Base-by-base conservation (phyloP, 2,329 filamentous ascomycete species). In the Ilyonectria robusta region DNA sequence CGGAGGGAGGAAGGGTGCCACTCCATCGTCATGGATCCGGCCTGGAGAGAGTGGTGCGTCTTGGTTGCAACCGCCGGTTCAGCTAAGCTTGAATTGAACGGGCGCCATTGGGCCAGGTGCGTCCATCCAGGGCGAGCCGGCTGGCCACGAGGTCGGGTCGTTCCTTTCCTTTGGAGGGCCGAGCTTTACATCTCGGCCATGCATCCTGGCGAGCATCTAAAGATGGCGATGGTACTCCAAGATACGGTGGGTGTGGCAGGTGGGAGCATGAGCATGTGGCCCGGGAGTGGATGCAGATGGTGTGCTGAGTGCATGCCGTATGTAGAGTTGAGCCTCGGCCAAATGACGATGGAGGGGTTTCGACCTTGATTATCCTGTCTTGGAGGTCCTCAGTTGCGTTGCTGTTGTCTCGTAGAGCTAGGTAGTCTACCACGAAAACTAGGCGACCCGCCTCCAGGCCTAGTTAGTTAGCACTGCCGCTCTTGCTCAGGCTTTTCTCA, bases 11-110 rank as follows among this genome's bases (percentile, higher is more conserved):
- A 33, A 33, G 31, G 29, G 31, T 46, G 44, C 26, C 42, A 44
- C 29, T 46, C 53, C 44, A 46, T 66, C 70, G 44, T 54, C 48
- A 67, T 59, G 40, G 63, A 54, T 65, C 60, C 58, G 57, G 29
- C 48, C 33, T 10, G 17, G 17, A 31, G 17, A 15, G 15, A 35
- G 31, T 10, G 31, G n/a, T 35, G n/a, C 31, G n/a, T 53, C 4
- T 11, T 15, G 50, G 40, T 8, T 10, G 19, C 19, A 17, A 33
- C 31, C 40, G 31, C 19, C 46, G 33, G 54, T 15, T 50, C 40
- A 21, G 44, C 10, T 35, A n/a, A 35, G 26, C 35, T 40, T 17
- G 55, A 19, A 40, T 47, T 62, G 31, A 42, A 59, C 23, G 54
- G 54, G 54, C 19, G 59, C 46, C 19, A 59, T 59, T 59, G 59